phyloP scores from a whole-genome alignment of 2,329 filamentous ascomycete genomes.

The Cryphonectria nitschkei region DNA sequence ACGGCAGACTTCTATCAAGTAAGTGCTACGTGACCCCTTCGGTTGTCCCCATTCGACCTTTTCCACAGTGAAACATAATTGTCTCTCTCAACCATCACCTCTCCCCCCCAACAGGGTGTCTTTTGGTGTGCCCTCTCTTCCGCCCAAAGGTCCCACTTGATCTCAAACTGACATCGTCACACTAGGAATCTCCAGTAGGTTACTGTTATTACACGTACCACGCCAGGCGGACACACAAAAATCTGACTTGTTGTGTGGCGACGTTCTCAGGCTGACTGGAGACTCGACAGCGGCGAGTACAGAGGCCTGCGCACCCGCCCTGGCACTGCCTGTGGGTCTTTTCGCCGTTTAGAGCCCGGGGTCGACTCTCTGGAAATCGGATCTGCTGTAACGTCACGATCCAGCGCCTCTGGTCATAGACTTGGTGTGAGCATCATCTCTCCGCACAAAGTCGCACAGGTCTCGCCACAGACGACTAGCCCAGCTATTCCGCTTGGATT shows the following conservation, averaged over 20 bases:
- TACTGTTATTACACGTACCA: not conserved
- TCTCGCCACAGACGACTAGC: conserved; percentile 14
- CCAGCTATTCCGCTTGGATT: conserved; percentile 7
- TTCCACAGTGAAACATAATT: conserved; percentile 3
- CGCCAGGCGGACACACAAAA: not conserved
- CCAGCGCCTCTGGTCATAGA: conserved; percentile 11
- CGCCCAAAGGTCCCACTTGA: not conserved
- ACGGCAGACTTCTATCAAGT: conserved; percentile 14
- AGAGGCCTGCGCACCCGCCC: conserved; percentile 14
- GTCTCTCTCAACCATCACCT: not conserved
- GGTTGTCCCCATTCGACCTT: not conserved
- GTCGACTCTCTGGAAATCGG: conserved; percentile 9
- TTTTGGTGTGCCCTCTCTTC: not conserved
- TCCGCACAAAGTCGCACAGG: conserved; percentile 21
- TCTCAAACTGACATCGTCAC: not conserved
- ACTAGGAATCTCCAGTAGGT: conserved; percentile 12
- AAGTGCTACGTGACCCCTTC: conserved; percentile 9
- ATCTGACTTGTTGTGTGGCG: not conserved
- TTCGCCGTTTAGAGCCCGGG: conserved; percentile 7
- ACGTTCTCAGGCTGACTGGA: conserved; percentile 13
- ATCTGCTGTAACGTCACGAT: conserved; percentile 18
- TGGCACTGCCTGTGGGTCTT: conserved; percentile 9
- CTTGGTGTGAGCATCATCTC: conserved; percentile 3
- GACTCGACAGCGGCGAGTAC: conserved; percentile 10
- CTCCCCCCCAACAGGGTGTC: too few relatives aligned